Conservation (phyloP, 2,329 filamentous ascomycete species). For the Scopulariopsis brevicaulis region DNA sequence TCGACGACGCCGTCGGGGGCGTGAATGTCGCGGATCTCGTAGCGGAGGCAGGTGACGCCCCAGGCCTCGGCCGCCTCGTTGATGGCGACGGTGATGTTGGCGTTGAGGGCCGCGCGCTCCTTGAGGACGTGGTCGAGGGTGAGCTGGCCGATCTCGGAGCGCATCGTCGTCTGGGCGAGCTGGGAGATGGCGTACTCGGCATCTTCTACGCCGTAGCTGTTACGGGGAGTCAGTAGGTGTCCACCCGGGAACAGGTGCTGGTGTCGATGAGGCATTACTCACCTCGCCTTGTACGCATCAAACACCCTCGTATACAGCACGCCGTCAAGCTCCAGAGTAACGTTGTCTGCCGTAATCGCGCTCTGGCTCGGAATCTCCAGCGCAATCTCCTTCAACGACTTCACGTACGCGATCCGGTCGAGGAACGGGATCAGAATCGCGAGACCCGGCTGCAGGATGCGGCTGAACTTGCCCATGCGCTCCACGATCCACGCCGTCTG, state of each 20-base stretch:
- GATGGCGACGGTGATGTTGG: conserved; percentile 97
- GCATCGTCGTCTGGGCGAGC: conserved; percentile 97
- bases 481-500: conserved; percentile 99
- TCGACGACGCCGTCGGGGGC: conserved; percentile 87
- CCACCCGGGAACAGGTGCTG: background rate
- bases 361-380: conserved; percentile 97
- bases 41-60: conserved; percentile 91
- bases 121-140: conserved; percentile 96
- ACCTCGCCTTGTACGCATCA: conserved; percentile 96
- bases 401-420: conserved; percentile 95
- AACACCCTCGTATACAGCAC: conserved; percentile 94
- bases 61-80: conserved; percentile 96
- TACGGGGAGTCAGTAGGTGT: background rate
- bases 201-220: conserved; percentile 92
- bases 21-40: conserved; percentile 98
- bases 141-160: conserved; percentile 93
- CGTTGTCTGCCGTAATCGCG: conserved; percentile 97
- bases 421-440: conserved; percentile 82
- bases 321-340: conserved; percentile 90
- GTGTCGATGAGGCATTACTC: conserved; percentile 19
- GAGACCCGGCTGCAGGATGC: conserved; percentile 84
- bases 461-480: conserved; percentile 96
- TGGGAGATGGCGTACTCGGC: conserved; percentile 98
- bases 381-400: conserved; percentile 89
- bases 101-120: conserved; percentile 91